Evolutionary conservation across 495 filamentous ascomycete species (phyloP), one percentile per base, ranked within the genome.

Genomic region (Talaromyces trachyspermus): DNA sequence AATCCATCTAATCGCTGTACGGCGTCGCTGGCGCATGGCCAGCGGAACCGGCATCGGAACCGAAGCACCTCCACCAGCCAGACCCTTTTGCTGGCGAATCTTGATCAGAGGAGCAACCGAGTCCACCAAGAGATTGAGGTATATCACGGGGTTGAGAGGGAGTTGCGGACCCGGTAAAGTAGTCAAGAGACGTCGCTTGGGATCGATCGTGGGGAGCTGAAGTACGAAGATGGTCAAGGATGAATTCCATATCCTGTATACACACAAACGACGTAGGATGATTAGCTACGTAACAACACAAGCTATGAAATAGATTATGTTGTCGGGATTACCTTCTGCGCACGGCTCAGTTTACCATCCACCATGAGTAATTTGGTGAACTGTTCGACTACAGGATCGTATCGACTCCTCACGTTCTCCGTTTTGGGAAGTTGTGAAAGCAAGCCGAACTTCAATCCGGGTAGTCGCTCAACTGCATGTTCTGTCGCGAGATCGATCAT

Each of bases 41-140:
- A 97, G 70, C 2, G 92, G 92, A 23, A 83, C 71, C 0, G 92
- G 92, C 26, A 95, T 75, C 40, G 89, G 86, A 43, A 96, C 74
- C 12, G 88, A 79, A 10, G 75, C 72, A 62, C 92, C 92, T 68
- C 92, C 92, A 66, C 89, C 89, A 1, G 84, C 86, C 26, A 86
- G 75, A 53, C 88, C 88, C 63, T 81, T 85, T 57, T 84, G 76
- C 25, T 72, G 71, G 18, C 80, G 77, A 56, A 97, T 79, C 23
- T 83, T 84, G 56, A 97, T 66, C 18, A 98, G 72, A 17, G 92
- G 92, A 10, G 89, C 88, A n/a, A 97, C 84, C 9, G 88, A 95
- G 74, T 98, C 92, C 59, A 98, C 83, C n/a, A 91, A 88, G 29
- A 91, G 67, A 0, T 81, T 86, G 30, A 95, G 79, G 66, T 89